Conservation (phyloP, 2,329 filamentous ascomycete species). For the Eutypa lata region DNA sequence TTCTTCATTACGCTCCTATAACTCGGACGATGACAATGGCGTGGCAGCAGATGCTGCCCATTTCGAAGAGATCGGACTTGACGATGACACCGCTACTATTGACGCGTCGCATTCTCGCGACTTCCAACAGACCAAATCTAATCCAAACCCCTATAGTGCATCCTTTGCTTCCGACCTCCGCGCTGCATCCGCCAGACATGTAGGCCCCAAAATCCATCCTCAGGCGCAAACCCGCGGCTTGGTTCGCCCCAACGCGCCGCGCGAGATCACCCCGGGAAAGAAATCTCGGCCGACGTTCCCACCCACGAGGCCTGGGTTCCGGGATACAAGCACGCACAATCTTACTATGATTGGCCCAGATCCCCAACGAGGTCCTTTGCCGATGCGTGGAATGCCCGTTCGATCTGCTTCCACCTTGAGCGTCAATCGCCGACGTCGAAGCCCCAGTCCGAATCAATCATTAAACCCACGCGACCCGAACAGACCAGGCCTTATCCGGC, state of each 20-base stretch:
- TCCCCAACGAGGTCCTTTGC: slow-evolving; percentile 24
- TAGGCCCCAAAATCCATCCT: slow-evolving; percentile 22
- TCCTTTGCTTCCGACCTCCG: slow-evolving; percentile 43
- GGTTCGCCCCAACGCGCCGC: slow-evolving; percentile 26
- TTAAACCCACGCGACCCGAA: slow-evolving; percentile 42
- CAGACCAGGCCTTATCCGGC: slow-evolving; percentile 38
- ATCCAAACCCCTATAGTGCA: slow-evolving; percentile 47
- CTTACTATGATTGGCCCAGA: slow-evolving; percentile 29
- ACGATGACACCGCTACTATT: slow-evolving; percentile 56
- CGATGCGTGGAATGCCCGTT: slow-evolving; percentile 32
- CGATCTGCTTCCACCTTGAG: slow-evolving; percentile 39
- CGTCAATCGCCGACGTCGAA: slow-evolving; percentile 41
- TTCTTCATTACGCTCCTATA: slow-evolving; percentile 80
- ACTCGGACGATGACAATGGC: slow-evolving; percentile 67
- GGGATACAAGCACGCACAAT: slow-evolving; percentile 42
- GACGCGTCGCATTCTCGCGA: slow-evolving; percentile 32
- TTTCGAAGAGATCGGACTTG: slow-evolving; percentile 91
- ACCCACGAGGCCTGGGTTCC: slow-evolving; percentile 43
- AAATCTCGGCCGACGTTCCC: slow-evolving; percentile 42
- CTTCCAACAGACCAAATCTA: slow-evolving; percentile 33
- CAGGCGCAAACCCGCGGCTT: slow-evolving; percentile 25
- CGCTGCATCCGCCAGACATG: slow-evolving; percentile 27
- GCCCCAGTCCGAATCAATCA: slow-evolving; percentile 47
- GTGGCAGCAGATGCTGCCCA: slow-evolving; percentile 71
- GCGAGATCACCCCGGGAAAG: slow-evolving; percentile 27